Evolutionary conservation across 768 basidiomycete species (phyloP).

Genomic region (Lentinula lateritia): DNA sequence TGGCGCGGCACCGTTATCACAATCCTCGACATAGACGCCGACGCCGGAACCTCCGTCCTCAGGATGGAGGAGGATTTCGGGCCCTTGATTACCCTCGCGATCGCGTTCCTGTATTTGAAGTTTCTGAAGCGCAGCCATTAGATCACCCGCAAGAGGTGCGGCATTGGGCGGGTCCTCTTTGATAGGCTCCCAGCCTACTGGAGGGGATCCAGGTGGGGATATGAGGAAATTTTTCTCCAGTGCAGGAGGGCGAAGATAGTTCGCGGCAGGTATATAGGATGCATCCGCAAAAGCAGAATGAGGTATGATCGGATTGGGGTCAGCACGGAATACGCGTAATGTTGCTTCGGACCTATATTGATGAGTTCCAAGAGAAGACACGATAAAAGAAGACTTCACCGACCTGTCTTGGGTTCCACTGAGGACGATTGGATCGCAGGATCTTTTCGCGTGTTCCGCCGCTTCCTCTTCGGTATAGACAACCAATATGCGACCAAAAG

Average conservation of each 20-base stretch:
- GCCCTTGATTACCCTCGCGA: conserved; percentile 17
- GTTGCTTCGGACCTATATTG: conserved; percentile 38
- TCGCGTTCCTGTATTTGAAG: conserved; percentile 40
- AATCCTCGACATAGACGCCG: conserved; percentile 75
- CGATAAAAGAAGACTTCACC: conserved; percentile 16
- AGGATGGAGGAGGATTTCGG: conserved; percentile 63
- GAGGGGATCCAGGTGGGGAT: conserved; percentile 96
- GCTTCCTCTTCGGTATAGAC: conserved; percentile 64
- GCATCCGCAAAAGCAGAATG: background rate
- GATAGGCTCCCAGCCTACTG: conserved; percentile 93
- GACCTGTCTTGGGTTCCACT: conserved; percentile 47
- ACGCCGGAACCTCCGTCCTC: conserved; percentile 61
- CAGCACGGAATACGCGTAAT: conserved; percentile 69
- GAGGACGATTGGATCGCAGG: conserved; percentile 60
- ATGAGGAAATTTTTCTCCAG: conserved; percentile 94
- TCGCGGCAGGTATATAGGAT: conserved; percentile 17
- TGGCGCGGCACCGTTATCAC: conserved; percentile 35
- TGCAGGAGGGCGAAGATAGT: conserved; percentile 71
- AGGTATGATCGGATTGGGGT: conserved; percentile 56
- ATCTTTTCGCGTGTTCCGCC: conserved; percentile 62
- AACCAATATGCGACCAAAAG: conserved; percentile 77
- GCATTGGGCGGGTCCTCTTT: conserved; percentile 87
- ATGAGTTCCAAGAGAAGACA: conserved; percentile 3
- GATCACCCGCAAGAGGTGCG: conserved; percentile 79
- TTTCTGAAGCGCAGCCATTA: conserved; percentile 71